These are phyloP conservation scores for Bruguiera parviflora DNA, from an alignment of 345 rosid genomes.

Conservation along the genomic window DNA sequence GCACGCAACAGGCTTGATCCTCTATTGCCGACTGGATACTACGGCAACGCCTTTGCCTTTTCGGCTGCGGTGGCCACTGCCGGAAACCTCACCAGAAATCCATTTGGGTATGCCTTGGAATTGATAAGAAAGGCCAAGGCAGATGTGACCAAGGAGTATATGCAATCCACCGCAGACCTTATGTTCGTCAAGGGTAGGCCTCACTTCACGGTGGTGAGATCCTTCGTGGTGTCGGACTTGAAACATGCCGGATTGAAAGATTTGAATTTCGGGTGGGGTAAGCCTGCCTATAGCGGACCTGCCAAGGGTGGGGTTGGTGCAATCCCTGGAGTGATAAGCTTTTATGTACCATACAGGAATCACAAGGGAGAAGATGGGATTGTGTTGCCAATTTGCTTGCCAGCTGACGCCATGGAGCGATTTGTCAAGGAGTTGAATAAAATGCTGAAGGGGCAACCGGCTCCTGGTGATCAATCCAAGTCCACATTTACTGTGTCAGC, in stretches of 20 bases:
- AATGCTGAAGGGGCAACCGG: constrained; percentile 1
- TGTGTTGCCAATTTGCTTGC: constrained; percentile 20
- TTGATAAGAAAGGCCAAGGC: constrained; percentile 31
- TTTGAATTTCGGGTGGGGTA: constrained; percentile 34
- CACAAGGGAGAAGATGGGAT: constrained; percentile 20
- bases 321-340: neutral
- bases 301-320: constrained; percentile 13
- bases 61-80: constrained; percentile 27
- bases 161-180: constrained; percentile 18
- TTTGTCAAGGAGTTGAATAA: constrained; percentile 12
- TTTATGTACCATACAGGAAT: constrained; percentile 3
- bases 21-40: constrained; percentile 26
- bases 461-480: neutral
- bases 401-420: constrained; percentile 15
- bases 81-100: constrained; percentile 7
- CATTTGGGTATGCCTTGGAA: constrained; percentile 36
- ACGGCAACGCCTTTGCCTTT: constrained; percentile 39
- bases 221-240: constrained; percentile 5
- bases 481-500: neutral
- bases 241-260: neutral
- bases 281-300: constrained; percentile 17
- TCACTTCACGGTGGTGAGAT: neutral
- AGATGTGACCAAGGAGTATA: constrained; percentile 19
- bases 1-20: neutral
- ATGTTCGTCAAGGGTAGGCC: constrained; percentile 19